Evolutionary conservation across 2,329 filamentous ascomycete species (phyloP).

Genomic region (Monosporascus sp.): DNA sequence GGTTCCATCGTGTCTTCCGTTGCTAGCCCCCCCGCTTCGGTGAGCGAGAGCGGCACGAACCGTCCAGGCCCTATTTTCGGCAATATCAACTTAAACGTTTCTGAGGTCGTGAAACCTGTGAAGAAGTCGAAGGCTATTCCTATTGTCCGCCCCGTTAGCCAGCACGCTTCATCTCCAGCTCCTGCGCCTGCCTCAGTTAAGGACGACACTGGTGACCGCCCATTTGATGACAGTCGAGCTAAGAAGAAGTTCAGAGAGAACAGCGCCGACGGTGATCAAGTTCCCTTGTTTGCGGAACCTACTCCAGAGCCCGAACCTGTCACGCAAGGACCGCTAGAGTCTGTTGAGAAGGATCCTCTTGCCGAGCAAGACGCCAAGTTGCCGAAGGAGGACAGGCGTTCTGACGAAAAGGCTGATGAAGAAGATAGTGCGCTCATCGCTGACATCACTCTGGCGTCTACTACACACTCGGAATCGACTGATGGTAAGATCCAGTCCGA

Average conservation of each 20-base stretch:
- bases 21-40: slow-evolving; percentile 38
- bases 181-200: slow-evolving; percentile 13
- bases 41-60: slow-evolving; percentile 36
- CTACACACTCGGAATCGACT: slow-evolving; percentile 45
- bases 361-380: slow-evolving; percentile 26
- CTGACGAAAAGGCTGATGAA: slow-evolving; percentile 30
- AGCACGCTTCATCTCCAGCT: slow-evolving; percentile 23
- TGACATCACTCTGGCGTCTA: slow-evolving; percentile 51
- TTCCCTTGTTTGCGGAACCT: slow-evolving; percentile 67
- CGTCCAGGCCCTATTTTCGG: slow-evolving; percentile 57
- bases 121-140: slow-evolving; percentile 81
- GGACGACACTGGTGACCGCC: slow-evolving; percentile 55
- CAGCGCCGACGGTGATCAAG: slow-evolving; percentile 62
- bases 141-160: slow-evolving; percentile 63
- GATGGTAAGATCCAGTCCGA: slow-evolving; percentile 37
- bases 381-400: slow-evolving; percentile 4
- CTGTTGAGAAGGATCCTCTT: slow-evolving; percentile 2
- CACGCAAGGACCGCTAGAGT: slow-evolving; percentile 15
- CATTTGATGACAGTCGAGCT: slow-evolving; percentile 61
- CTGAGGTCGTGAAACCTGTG: slow-evolving; percentile 57
- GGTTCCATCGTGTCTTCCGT: slow-evolving; percentile 41
- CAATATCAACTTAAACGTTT: slow-evolving; percentile 57
- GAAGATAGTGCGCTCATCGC: slow-evolving; percentile 36
- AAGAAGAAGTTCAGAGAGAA: slow-evolving; percentile 66
- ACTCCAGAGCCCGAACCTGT: slow-evolving; percentile 29